Percentiles rank a stretch among this genome's conserved stretches.
These are phyloP conservation scores for Magnaporthiopsis rhizophila DNA, from an alignment of 2,329 filamentous ascomycete genomes.

Conservation along the genomic window DNA sequence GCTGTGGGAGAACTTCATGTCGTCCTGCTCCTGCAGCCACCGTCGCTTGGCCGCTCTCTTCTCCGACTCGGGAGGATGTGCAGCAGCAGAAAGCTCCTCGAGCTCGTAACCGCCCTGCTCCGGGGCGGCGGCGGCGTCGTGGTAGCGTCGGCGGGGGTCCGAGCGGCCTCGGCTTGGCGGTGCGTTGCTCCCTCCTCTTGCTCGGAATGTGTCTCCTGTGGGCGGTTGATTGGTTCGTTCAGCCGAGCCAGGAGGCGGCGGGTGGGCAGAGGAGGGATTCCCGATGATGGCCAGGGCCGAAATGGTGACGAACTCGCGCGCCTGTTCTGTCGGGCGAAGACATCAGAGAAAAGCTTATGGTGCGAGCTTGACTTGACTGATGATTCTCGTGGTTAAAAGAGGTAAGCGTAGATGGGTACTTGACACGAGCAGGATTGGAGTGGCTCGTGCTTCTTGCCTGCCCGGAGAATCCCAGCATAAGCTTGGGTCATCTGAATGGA, in stretches of 20 bases:
- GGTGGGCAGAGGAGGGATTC: slow-evolving; percentile 4
- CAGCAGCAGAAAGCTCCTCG: slow-evolving; percentile 17
- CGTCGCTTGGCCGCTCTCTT: slow-evolving; percentile 57
- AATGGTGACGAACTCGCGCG: not conserved
- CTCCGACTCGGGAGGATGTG: slow-evolving; percentile 10
- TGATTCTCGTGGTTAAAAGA: not conserved
- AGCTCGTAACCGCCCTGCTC: slow-evolving; percentile 30
- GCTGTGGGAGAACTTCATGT: slow-evolving; percentile 99
- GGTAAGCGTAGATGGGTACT: too few relatives aligned
- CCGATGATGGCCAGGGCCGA: not conserved
- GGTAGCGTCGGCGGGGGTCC: slow-evolving; percentile 1
- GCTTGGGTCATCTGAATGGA: too few relatives aligned
- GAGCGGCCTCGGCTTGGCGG: not conserved
- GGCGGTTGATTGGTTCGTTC: not conserved
- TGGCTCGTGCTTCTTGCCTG: too few relatives aligned
- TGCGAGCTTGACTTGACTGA: not conserved
- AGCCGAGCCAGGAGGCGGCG: not conserved
- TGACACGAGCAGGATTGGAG: too few relatives aligned
- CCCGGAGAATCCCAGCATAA: too few relatives aligned
- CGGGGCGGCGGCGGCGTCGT: slow-evolving; percentile 2
- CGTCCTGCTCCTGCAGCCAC: slow-evolving; percentile 65
- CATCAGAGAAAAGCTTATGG: not conserved
- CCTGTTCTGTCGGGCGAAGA: not conserved
- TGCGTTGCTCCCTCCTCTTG: slow-evolving; percentile 6
- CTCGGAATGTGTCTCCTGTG: not conserved